Base-by-base conservation (phyloP, 345 rosid genomes). In the Angophora floribunda region DNA sequence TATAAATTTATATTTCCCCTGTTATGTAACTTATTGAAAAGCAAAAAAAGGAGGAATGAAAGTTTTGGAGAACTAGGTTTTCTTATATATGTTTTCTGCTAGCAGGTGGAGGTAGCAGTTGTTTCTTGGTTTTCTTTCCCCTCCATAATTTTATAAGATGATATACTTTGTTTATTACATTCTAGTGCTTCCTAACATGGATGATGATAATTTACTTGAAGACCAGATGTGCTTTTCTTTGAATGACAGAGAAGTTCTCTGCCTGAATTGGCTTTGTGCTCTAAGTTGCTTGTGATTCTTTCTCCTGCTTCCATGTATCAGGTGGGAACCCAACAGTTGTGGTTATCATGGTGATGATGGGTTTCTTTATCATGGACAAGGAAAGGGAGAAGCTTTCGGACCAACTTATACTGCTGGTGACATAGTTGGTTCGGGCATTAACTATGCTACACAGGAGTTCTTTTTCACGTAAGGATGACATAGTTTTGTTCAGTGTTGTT, bases 291-390 rank as follows among this genome's bases (percentile, higher is more conserved):
- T 59, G 24, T 87, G 36, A 79, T 47, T 47, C 17, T 16, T 87
- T 85, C 26, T 19, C 41, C n/a, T 10, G 82, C 17, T 67, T 85
- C 89, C 44, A 85, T 52, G 90, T 90, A 51, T 79, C 89, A 98
- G 99, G 87, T 98, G 99, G 99, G 99, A 97, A 96, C 94, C 91
- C 85, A 97, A 97, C 92, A 96, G 98, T 90, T 96, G 94, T 87
- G 99, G 99, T 32, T 98, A 97, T 93, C 99, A 97, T 91, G 99
- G 99, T 87, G 99, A 98, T 88, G 97, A 96, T 95, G 99, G 99
- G 75, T 19, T 67, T 75, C 93, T 98, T 85, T 97, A 96, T 87
- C 95, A 87, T 85, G 99, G 97, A 67, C 92, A 93, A 52, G 98
- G 92, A 63, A 98, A 91, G 89, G 99, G 99, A 87, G 97, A 95